Conservation (phyloP, 352 stramenopile species). For the Poterioochromonas sp. region DNA sequence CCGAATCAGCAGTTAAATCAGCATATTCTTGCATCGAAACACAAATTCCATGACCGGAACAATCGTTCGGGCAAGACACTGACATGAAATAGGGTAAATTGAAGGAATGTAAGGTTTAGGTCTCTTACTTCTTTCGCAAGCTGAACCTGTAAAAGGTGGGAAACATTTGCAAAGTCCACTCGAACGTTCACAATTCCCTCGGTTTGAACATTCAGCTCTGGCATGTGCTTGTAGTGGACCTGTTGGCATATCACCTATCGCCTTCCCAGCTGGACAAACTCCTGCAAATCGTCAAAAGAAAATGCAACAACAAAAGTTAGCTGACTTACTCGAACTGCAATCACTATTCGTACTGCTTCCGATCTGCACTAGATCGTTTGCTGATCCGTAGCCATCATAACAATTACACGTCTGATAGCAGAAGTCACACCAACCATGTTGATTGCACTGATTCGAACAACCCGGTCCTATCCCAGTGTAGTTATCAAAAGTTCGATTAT, state of each 20-base stretch:
- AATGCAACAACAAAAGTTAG: background rate
- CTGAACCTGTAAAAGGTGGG: slow-evolving; percentile 71
- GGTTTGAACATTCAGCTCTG: slow-evolving; percentile 49
- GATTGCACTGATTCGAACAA: slow-evolving; percentile 72
- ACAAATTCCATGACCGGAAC: slow-evolving; percentile 65
- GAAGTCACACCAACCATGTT: slow-evolving; percentile 68
- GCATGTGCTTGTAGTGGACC: slow-evolving; percentile 39
- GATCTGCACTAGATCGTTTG: slow-evolving; percentile 56
- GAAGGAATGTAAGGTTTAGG: background rate
- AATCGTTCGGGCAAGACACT: slow-evolving; percentile 69
- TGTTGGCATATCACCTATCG: background rate
- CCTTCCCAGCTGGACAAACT: background rate
- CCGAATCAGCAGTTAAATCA: slow-evolving; percentile 44
- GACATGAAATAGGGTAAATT: background rate
- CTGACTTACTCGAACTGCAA: background rate
- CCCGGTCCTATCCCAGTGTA: background rate
- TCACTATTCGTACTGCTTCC: no score
- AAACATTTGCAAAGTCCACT: slow-evolving; percentile 70
- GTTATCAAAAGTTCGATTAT: background rate
- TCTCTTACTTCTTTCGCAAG: slow-evolving; percentile 49
- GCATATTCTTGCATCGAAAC: slow-evolving; percentile 68
- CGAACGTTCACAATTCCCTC: slow-evolving; percentile 55
- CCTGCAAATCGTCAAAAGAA: background rate
- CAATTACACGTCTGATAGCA: slow-evolving; percentile 69
- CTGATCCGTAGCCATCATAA: slow-evolving; percentile 69